phyloP scores from a whole-genome alignment of 2,329 filamentous ascomycete genomes.

The Pseudopithomyces maydicus region DNA sequence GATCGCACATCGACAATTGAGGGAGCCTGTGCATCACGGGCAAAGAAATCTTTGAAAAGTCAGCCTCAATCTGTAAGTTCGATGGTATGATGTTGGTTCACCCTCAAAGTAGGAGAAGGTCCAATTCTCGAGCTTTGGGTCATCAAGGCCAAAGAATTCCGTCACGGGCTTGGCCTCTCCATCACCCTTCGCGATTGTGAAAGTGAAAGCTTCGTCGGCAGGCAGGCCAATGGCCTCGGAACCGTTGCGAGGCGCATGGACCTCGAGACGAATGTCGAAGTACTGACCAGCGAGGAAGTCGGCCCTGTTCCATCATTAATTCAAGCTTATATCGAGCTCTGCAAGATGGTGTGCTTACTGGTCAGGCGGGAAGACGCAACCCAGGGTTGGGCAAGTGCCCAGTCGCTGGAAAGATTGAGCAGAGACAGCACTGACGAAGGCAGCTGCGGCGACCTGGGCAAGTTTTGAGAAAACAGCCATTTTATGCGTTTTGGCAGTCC shows the following conservation, averaged over 20 bases:
- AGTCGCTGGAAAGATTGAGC: constrained; percentile 63
- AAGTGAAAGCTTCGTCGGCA: constrained; percentile 76
- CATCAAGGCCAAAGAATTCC: constrained; percentile 70
- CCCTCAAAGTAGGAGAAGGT: constrained; percentile 83
- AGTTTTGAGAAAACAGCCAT: constrained; percentile 38
- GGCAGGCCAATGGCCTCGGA: constrained; percentile 74
- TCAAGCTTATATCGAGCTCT: constrained; percentile 8
- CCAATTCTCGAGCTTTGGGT: constrained; percentile 80
- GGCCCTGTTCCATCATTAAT: constrained; percentile 51
- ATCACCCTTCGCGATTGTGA: constrained; percentile 70
- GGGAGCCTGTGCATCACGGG: constrained; percentile 69
- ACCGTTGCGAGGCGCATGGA: constrained; percentile 81
- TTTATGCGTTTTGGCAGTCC: constrained; percentile 17
- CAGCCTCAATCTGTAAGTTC: constrained; percentile 2
- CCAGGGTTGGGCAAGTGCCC: constrained; percentile 61
- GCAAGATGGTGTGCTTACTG: constrained; percentile 48
- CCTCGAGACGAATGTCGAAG: constrained; percentile 82
- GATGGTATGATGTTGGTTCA: constrained; percentile 26
- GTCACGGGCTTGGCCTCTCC: constrained; percentile 62
- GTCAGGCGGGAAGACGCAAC: constrained; percentile 62
- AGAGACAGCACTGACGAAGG: constrained; percentile 32
- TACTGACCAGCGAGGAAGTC: constrained; percentile 84
- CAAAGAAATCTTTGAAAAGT: constrained; percentile 66
- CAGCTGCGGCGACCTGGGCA: constrained; percentile 32
- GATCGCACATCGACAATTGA: constrained; percentile 79